Base-by-base conservation (phyloP, 2,329 filamentous ascomycete genomes). In the Colletotrichum sp. region DNA sequence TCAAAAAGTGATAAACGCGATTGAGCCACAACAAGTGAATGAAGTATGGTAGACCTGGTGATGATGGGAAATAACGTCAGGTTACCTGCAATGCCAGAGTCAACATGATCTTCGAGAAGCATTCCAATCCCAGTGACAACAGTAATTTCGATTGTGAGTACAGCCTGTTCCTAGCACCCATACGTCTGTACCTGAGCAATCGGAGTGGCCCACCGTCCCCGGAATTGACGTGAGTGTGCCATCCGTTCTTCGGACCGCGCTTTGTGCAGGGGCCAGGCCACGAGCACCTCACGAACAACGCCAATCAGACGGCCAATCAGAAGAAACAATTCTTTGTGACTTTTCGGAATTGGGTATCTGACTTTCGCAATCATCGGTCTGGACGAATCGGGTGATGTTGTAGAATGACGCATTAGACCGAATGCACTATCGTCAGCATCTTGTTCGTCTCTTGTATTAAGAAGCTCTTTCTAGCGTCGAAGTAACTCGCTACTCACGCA, bases 371-470 rank as follows among this genome's bases (percentile, higher is more conserved):
- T 61, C 30, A 13, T 34, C 36, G 67, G 67, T 13, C 15, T 16
- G 18, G n/a, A 28, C 56, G 26, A 62, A 38, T 62, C 55, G 36
- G 67, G 56, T 15, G 48, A n/a, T 18, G 24, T n/a, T 15, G 9
- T n/a, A 3, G 52, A 60, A 61, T 12, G 21, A 26, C 58, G 26
- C 16, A 26, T 16, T 16, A 18, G 28, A 38, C 32, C 24, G 66
- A 62, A n/a, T 48, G 13, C n/a, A 12, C 10, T 8, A 48, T 8
- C 24, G 13, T 15, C 26, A 26, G 10, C 6, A 15, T 12, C 10
- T 48, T 30, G 26, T 62, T 70, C 67, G 26, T 70, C 67, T 70
- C 56, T 70, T 30, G 55, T 48, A 66, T 70, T 62, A 70, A 70
- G 36, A 62, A 70, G 36, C 67, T 70, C 26, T 38, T 48, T 56